Conservation (phyloP, 148 eudicot species). For the Pouteria glomerata region DNA sequence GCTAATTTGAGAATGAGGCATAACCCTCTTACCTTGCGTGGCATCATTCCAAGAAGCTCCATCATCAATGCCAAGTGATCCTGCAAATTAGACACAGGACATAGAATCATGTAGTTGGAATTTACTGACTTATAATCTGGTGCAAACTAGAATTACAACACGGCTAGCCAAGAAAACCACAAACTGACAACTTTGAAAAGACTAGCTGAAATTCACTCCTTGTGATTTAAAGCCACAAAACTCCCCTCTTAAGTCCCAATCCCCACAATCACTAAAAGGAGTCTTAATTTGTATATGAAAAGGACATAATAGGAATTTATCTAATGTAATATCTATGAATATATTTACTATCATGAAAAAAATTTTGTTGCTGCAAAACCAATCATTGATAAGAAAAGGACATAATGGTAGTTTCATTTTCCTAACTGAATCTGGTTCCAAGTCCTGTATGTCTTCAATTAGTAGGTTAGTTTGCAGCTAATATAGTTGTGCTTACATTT, state of each 20-base stretch:
- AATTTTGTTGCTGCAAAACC: too few relatives aligned
- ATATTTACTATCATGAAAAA: too few relatives aligned
- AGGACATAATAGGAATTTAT: too few relatives aligned
- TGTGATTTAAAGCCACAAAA: neutral
- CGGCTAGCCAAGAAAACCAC: neutral
- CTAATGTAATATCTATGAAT: too few relatives aligned
- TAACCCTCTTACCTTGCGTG: slow-evolving; percentile 61
- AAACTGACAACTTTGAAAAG: neutral
- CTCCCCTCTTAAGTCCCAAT: neutral
- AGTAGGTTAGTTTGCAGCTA: too few relatives aligned
- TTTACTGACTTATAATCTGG: neutral
- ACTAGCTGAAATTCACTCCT: neutral
- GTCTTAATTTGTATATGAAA: neutral
- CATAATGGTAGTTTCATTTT: too few relatives aligned
- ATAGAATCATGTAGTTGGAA: neutral
- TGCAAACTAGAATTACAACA: neutral
- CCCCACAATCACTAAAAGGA: neutral
- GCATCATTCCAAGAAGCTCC: slow-evolving; percentile 96
- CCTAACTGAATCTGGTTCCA: too few relatives aligned
- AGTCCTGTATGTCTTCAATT: too few relatives aligned
- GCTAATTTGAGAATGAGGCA: neutral
- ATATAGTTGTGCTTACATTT: too few relatives aligned
- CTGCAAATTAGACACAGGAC: slow-evolving; percentile 28
- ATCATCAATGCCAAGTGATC: slow-evolving; percentile 97
- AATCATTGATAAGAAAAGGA: too few relatives aligned